Conservation (phyloP, 2,329 filamentous ascomycete genomes). For the Penicillium verrucosum region DNA sequence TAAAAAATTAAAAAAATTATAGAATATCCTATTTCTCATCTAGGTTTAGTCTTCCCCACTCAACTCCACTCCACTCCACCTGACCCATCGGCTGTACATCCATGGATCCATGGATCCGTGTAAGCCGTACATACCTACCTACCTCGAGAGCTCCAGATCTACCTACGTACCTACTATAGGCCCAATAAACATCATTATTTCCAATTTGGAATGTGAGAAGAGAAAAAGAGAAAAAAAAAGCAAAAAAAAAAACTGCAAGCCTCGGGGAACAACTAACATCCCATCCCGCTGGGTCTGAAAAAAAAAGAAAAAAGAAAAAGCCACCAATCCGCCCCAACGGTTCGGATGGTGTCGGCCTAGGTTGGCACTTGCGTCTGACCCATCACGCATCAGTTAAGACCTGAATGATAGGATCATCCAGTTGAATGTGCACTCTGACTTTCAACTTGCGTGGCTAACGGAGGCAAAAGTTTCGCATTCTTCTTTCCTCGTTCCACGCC, state of each 20-base stretch:
- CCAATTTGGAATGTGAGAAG: conserved; percentile 1
- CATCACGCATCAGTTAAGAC: conserved; percentile 32
- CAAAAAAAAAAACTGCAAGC: no score
- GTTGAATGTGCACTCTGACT: conserved; percentile 2
- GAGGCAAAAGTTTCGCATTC: conserved; percentile 1
- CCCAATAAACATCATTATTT: neutral
- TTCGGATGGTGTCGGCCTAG: conserved; percentile 3
- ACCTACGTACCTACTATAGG: neutral
- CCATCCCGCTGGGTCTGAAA: no score
- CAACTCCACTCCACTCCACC: neutral
- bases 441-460: conserved; percentile 1
- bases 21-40: neutral
- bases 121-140: neutral
- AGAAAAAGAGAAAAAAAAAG: no score
- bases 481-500: neutral
- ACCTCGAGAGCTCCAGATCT: no score
- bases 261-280: no score
- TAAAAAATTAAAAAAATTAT: no score
- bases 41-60: neutral
- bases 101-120: neutral
- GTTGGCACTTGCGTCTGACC: conserved; percentile 22
- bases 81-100: neutral
- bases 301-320: neutral
- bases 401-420: conserved; percentile 8
- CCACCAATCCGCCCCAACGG: conserved; percentile 4